Evolutionary conservation across 495 filamentous ascomycete genomes (phyloP).

Genomic region (Aspergillus cristatus): DNA sequence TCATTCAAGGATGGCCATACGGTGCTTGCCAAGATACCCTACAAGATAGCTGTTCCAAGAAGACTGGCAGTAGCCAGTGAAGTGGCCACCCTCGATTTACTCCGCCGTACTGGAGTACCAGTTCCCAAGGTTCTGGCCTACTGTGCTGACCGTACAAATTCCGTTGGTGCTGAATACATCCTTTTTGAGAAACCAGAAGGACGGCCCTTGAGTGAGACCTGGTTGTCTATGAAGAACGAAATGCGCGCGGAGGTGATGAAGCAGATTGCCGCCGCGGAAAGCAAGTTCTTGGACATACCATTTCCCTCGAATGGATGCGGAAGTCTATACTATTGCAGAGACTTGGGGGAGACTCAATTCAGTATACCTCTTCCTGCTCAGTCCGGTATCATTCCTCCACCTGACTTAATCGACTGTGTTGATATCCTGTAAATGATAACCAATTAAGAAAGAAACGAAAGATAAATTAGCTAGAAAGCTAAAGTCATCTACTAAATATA

Average conservation of each 20-base stretch:
- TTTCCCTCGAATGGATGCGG: constrained; percentile 26
- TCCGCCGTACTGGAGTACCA: constrained; percentile 15
- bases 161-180: constrained; percentile 26
- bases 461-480: no score
- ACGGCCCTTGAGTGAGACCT: constrained; percentile 21
- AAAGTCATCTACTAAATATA: no score
- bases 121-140: constrained; percentile 14
- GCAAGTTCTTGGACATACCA: constrained; percentile 13
- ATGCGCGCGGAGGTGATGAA: constrained; percentile 21
- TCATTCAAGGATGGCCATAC: constrained; percentile 12
- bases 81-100: constrained; percentile 27
- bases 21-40: constrained; percentile 20
- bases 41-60: constrained; percentile 14
- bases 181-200: constrained; percentile 31
- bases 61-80: constrained; percentile 24
- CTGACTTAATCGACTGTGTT: no score
- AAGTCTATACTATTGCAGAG: no score
- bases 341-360: no score
- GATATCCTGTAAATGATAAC: no score
- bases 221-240: constrained; percentile 15
- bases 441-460: no score
- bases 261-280: constrained; percentile 18
- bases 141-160: constrained; percentile 12
- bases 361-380: no score
- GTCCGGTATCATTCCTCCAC: no score